Evolutionary conservation across 441 rosid genomes (phyloP), one percentile per base, ranked within the genome.

Genomic region (Kokia cookei): DNA sequence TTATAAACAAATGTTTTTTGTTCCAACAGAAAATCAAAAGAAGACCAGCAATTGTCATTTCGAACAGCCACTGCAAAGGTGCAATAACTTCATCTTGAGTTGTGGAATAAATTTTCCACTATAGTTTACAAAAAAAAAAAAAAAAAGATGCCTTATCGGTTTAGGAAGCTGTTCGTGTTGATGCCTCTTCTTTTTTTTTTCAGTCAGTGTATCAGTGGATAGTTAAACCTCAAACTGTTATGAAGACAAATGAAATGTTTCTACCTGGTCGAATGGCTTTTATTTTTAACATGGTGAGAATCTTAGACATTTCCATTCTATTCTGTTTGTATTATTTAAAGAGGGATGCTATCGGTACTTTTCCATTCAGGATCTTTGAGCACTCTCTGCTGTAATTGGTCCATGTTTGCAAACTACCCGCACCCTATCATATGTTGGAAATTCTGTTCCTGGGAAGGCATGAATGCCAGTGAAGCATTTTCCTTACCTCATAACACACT

Each of bases 181-280:
- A 61, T 72, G 42, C 72, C 24, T 26, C 43, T 73, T 26, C 35
- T 74, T 60, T 77, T 53, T 7, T 26, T 15, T 78, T 82, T 65
- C 90, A 94, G 99, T 91, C 98, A 2, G 92, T 91, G 55, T 94
- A 94, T 77, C 91, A 91, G 75, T 91, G 92, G 88, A 94, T 90
- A 50, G 97, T 94, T 76, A 93, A 93, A 86, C 99, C 96, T 35
- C 96, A 94, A 77, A 84, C 91, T 26, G 71, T 84, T 75, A 77
- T 85, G 78, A 94, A 94, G 92, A 84, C 99, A 69, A 94, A 89
- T 80, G 98, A 94, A 85, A 86, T 94, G 93, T 94, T 94, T 82
- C 94, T 94, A 77, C 98, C 98, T 7, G 99, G 99, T 64, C 86
- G 98, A 80, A 93, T 94, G 98, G 76, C 99, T 35, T 91, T 93